Percentiles rank a stretch among this genome's conserved stretches.
These are phyloP conservation scores for Fraxinus platypoda DNA, from an alignment of 305 asterid species.

Conservation along the genomic window DNA sequence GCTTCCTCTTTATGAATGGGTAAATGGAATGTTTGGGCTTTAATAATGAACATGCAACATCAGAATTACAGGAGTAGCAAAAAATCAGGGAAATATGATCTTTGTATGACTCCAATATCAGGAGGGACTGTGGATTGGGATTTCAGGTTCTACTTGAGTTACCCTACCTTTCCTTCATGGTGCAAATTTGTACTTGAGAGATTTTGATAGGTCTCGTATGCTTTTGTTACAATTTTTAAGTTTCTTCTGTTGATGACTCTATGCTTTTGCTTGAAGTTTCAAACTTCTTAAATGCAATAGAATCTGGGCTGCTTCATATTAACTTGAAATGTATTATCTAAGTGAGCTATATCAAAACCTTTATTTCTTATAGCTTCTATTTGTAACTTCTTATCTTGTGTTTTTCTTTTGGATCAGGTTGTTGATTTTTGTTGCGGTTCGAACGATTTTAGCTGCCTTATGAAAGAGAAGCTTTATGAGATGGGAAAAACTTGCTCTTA, in stretches of 20 bases:
- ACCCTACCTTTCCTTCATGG: background rate
- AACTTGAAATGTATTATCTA: background rate
- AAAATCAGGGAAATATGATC: background rate
- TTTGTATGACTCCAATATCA: background rate
- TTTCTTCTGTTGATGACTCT: background rate
- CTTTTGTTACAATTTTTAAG: background rate
- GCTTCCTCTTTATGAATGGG: background rate
- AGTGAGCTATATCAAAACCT: background rate
- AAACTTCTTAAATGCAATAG: background rate
- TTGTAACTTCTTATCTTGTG: background rate
- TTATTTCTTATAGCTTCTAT: background rate
- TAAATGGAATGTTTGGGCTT: background rate
- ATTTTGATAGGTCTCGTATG: background rate
- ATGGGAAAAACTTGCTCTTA: slow-evolving; percentile 65
- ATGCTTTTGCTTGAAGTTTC: background rate
- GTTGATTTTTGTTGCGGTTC: slow-evolving; percentile 96
- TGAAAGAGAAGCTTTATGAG: slow-evolving; percentile 68
- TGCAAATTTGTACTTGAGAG: background rate
- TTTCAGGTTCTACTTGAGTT: background rate
- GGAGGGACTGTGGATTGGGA: background rate
- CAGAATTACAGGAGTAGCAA: background rate
- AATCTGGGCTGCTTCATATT: background rate
- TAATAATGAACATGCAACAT: background rate
- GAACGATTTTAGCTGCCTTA: slow-evolving; percentile 81
- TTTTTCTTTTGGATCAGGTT: slow-evolving; percentile 48